Base-by-base conservation (phyloP, 805 yeast species). In the Saccharomycopsis capsularis region DNA sequence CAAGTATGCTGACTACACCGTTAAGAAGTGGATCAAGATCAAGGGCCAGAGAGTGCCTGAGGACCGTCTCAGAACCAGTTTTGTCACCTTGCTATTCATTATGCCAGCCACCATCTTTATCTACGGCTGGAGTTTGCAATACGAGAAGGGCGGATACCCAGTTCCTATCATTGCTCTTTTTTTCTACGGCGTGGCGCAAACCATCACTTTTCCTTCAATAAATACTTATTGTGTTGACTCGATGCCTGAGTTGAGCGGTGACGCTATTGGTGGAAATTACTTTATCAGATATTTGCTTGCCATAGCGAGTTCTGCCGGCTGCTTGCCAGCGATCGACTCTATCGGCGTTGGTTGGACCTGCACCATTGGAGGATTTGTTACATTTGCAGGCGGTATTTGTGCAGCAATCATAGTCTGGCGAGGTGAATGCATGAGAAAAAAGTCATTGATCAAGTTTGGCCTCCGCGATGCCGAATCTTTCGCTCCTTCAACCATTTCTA, bases 171-270 rank as follows among this genome's bases (percentile, higher is more conserved):
- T 77, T 1, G 63, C 68, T 50, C 62, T 78, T 69, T 76, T 76
- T 52, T 23, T 69, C 19, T 64, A 67, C 42, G 82, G 79, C 0
- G 48, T 75, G 41, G 74, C 74, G 0, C 82, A 78, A 57, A 74
- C 81, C 0, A 62, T 71, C 23, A 59, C 69, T 7, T 78, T 75
- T 56, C 80, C 82, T 1, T 68, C 75, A 16, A 57, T 74, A 36
- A 78, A 78, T 55, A 71, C 82, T 2, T 78, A 78, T 57, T 76
- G 81, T 61, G 76, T 77, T 23, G 84, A 78, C 55, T 70, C 76
- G 3, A 67, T 76, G 71, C 81, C 81, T 1, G 67, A 73, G 29
- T 57, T 78, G 40, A 69, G 68, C 30, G 79, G 81, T 19, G 82
- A 73, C 56, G 81, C 78, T 1, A 72, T 78, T 38, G 79, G 75